Conservation (phyloP, 129 eudicot genomes). For the Flaveria ramosissima region DNA sequence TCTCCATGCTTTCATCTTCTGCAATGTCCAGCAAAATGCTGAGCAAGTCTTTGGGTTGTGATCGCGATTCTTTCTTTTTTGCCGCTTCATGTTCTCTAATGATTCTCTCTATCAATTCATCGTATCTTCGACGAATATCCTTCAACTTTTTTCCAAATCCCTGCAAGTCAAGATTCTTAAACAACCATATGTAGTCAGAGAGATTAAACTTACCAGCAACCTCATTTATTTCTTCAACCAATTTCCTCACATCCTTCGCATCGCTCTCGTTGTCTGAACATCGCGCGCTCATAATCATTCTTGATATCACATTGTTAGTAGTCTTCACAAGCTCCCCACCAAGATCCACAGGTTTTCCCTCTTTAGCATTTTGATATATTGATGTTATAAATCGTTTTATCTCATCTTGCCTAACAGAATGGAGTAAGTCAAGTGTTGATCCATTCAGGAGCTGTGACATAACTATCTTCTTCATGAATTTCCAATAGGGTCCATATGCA, state of each 20-base stretch:
- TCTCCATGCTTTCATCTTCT: slow-evolving; percentile 38
- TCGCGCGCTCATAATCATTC: slow-evolving; percentile 46
- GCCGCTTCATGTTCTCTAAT: slow-evolving; percentile 35
- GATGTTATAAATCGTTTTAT: slow-evolving; percentile 15
- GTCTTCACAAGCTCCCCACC: slow-evolving; percentile 31
- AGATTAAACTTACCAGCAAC: slow-evolving; percentile 25
- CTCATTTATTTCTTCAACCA: slow-evolving; percentile 31
- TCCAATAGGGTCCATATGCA: slow-evolving; percentile 42
- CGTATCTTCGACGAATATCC: slow-evolving; percentile 23
- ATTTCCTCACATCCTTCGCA: slow-evolving; percentile 26
- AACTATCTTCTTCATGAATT: slow-evolving; percentile 44
- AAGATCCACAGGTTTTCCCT: slow-evolving; percentile 26
- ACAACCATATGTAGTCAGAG: slow-evolving; percentile 32
- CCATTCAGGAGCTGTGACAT: slow-evolving; percentile 37
- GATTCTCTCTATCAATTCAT: slow-evolving; percentile 39
- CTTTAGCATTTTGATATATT: background rate
- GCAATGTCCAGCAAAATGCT: slow-evolving; percentile 30
- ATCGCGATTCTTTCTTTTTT: background rate
- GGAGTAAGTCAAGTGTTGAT: slow-evolving; percentile 30
- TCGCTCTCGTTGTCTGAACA: slow-evolving; percentile 30
- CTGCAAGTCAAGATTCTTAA: slow-evolving; percentile 40
- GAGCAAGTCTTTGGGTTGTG: slow-evolving; percentile 36
- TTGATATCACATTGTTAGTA: slow-evolving; percentile 43
- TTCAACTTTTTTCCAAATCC: slow-evolving; percentile 37
- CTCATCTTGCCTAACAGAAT: slow-evolving; percentile 36